Percentiles rank a stretch among this genome's conserved stretches.
Conservation (phyloP, 2,329 filamentous ascomycete genomes). For the Elsinoe perseae region DNA sequence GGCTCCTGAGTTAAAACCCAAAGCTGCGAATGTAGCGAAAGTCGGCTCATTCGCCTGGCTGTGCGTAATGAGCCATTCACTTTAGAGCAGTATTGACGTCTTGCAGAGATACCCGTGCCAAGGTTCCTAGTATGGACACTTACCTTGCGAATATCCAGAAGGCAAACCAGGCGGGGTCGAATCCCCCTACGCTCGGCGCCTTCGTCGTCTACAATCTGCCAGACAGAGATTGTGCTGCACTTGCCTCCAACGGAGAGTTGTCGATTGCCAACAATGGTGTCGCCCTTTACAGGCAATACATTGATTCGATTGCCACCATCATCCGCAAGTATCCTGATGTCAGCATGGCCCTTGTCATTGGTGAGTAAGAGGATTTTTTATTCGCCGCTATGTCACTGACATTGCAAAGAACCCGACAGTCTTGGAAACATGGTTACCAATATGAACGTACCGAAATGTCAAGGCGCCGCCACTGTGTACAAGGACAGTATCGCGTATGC, state of each 20-base stretch:
- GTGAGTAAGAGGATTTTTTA: slow-evolving; percentile 28
- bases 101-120: slow-evolving; percentile 39
- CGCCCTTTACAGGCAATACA: slow-evolving; percentile 47
- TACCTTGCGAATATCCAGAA: slow-evolving; percentile 42
- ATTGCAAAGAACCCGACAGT: slow-evolving; percentile 51
- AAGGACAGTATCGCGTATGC: slow-evolving; percentile 50
- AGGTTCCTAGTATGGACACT: slow-evolving; percentile 42
- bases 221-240: slow-evolving; percentile 55
- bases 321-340: slow-evolving; percentile 48
- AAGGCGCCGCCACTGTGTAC: slow-evolving; percentile 48
- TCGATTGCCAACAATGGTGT: slow-evolving; percentile 46
- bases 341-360: slow-evolving; percentile 45
- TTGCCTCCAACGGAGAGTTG: slow-evolving; percentile 57
- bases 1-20: slow-evolving; percentile 47
- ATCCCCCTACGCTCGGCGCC: slow-evolving; percentile 39
- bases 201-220: slow-evolving; percentile 59
- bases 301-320: slow-evolving; percentile 47
- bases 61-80: slow-evolving; percentile 14
- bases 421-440: slow-evolving; percentile 58
- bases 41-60: slow-evolving; percentile 48
- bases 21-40: slow-evolving; percentile 41
- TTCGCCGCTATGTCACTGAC: background rate
- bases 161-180: slow-evolving; percentile 42
- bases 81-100: slow-evolving; percentile 6
- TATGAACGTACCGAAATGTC: slow-evolving; percentile 46